These are phyloP conservation scores for Epichloe hybrida DNA, from an alignment of 2,329 filamentous ascomycete genomes.

Conservation along the genomic window DNA sequence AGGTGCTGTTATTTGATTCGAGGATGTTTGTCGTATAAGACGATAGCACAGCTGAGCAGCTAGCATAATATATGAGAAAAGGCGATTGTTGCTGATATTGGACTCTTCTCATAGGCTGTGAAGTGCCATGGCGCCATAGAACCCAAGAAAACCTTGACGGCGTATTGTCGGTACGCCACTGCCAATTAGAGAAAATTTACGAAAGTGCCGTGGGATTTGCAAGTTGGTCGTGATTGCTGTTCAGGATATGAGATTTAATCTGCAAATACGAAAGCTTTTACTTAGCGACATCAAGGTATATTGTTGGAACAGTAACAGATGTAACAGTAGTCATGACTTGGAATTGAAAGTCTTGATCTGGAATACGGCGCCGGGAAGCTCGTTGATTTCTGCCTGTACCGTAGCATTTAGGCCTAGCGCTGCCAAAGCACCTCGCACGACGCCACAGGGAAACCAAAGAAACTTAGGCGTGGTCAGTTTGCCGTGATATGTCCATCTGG, in stretches of 20 bases:
- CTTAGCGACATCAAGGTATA: not conserved
- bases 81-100: slow-evolving; percentile 23
- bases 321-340: slow-evolving; percentile 37
- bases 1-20: slow-evolving; percentile 15
- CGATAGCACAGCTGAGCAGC: slow-evolving; percentile 23
- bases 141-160: not conserved
- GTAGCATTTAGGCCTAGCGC: slow-evolving; percentile 82
- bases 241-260: not conserved
- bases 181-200: not conserved
- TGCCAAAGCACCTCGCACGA: slow-evolving; percentile 85
- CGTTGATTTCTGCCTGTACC: slow-evolving; percentile 79
- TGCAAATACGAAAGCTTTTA: not conserved
- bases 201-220: not conserved
- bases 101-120: slow-evolving; percentile 24
- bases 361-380: slow-evolving; percentile 80
- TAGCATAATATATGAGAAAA: slow-evolving; percentile 23
- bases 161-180: not conserved
- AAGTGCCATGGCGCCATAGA: slow-evolving; percentile 12
- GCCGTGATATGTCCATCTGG: not conserved
- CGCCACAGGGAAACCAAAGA: slow-evolving; percentile 86
- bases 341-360: slow-evolving; percentile 77
- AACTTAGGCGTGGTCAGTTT: slow-evolving; percentile 41
- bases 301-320: not conserved
- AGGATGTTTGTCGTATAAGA: slow-evolving; percentile 14
- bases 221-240: too few species aligned